Conservation (phyloP, 805 yeast species). For the Ogataea glucozyma region DNA sequence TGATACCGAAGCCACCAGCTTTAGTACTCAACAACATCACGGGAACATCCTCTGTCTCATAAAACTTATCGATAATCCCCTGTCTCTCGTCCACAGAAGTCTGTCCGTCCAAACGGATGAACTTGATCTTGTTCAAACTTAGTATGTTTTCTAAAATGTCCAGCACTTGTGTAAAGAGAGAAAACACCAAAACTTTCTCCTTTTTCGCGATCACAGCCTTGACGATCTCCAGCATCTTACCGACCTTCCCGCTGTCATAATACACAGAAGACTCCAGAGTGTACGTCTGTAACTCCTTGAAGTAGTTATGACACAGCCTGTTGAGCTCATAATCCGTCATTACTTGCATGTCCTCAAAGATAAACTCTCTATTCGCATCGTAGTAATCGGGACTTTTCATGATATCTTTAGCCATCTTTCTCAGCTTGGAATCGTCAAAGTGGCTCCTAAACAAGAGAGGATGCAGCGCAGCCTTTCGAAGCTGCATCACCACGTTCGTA, state of each 20-base stretch:
- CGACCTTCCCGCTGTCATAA: conserved; percentile 74
- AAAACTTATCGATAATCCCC: conserved; percentile 83
- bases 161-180: conserved; percentile 88
- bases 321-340: conserved; percentile 92
- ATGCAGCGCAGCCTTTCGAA: conserved; percentile 91
- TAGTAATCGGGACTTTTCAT: conserved; percentile 77
- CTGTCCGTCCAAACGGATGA: conserved; percentile 87
- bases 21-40: conserved; percentile 88
- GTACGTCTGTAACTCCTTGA: conserved; percentile 57
- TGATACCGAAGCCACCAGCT: conserved; percentile 99
- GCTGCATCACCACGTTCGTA: conserved; percentile 78
- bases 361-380: conserved; percentile 74
- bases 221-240: conserved; percentile 56
- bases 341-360: conserved; percentile 90
- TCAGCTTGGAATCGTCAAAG: conserved; percentile 56
- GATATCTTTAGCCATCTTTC: conserved; percentile 72
- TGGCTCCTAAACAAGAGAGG: conserved; percentile 77
- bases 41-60: conserved; percentile 78
- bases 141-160: conserved; percentile 83
- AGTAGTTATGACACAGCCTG: conserved; percentile 69
- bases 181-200: conserved; percentile 77
- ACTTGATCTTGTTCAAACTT: conserved; percentile 62
- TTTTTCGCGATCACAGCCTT: conserved; percentile 53
- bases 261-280: conserved; percentile 52
- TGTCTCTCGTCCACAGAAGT: conserved; percentile 94